Conservation (phyloP, 805 yeast species). For the Candida tibetensis region DNA sequence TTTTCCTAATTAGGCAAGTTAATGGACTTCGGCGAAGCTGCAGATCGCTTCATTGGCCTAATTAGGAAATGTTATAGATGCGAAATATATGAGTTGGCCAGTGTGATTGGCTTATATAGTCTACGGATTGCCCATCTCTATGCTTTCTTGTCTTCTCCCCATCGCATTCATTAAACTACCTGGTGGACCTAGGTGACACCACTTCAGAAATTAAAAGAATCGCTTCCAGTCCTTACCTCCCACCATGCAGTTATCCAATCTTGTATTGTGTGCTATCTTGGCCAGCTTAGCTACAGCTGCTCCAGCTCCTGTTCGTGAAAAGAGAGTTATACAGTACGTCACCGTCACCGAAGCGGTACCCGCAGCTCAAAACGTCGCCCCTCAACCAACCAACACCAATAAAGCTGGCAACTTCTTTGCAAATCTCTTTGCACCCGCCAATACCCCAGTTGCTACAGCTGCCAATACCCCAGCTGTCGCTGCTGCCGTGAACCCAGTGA, state of each 20-base stretch:
- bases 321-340: conserved; percentile 6
- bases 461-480: conserved; percentile 21
- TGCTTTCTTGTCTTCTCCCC: too few relatives aligned
- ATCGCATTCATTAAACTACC: too few relatives aligned
- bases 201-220: background rate
- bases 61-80: conserved; percentile 8
- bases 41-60: conserved; percentile 6
- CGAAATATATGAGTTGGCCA: background rate
- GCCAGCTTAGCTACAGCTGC: conserved; percentile 9
- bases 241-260: conserved; percentile 5
- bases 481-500: conserved; percentile 7
- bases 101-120: background rate
- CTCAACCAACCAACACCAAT: conserved; percentile 2
- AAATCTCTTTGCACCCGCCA: conserved; percentile 9
- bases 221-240: background rate
- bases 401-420: conserved; percentile 1
- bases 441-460: conserved; percentile 8
- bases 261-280: conserved; percentile 6
- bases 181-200: background rate
- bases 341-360: conserved; percentile 6
- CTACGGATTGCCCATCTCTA: background rate
- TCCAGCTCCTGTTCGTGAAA: conserved; percentile 5
- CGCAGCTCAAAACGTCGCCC: conserved; percentile 12
- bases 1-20: conserved; percentile 9
- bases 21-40: conserved; percentile 4